phyloP scores from a whole-genome alignment of 1,139 yeast genomes.

The Taphrina sp. region DNA sequence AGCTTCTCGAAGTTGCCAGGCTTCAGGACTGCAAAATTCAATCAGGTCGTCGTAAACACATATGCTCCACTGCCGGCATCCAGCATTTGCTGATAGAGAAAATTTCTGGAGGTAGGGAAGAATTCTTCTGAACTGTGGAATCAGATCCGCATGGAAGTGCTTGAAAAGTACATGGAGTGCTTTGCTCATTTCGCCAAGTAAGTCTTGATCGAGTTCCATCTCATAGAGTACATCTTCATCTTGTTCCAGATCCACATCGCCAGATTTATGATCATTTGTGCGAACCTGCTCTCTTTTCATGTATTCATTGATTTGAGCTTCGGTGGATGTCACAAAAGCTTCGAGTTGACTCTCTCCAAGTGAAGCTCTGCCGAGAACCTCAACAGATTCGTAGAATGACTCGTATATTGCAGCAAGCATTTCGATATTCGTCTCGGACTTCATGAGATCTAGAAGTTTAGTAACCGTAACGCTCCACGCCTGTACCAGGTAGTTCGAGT shows the following conservation, averaged over 20 bases:
- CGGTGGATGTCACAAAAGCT: slow-evolving; percentile 60
- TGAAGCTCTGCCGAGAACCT: slow-evolving; percentile 60
- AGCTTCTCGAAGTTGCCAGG: slow-evolving; percentile 62
- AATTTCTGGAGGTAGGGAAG: slow-evolving; percentile 43
- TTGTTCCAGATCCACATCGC: slow-evolving; percentile 58
- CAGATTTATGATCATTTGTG: slow-evolving; percentile 63
- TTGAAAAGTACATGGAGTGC: slow-evolving; percentile 73
- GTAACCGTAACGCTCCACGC: slow-evolving; percentile 73
- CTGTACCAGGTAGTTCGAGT: slow-evolving; percentile 53
- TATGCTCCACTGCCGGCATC: slow-evolving; percentile 73
- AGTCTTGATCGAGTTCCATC: slow-evolving; percentile 78
- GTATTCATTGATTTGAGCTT: slow-evolving; percentile 63
- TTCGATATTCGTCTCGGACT: slow-evolving; percentile 81
- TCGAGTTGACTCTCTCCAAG: slow-evolving; percentile 60
- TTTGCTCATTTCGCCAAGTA: slow-evolving; percentile 70
- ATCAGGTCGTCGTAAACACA: slow-evolving; percentile 76
- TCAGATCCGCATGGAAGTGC: slow-evolving; percentile 57
- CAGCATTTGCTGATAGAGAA: slow-evolving; percentile 60
- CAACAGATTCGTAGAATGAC: slow-evolving; percentile 66
- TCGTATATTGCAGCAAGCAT: slow-evolving; percentile 73
- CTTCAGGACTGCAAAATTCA: slow-evolving; percentile 71
- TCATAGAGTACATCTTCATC: slow-evolving; percentile 65
- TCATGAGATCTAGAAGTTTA: slow-evolving; percentile 66
- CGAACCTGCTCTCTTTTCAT: slow-evolving; percentile 70
- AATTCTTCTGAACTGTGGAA: slow-evolving; percentile 60